A percentile compares a stretch with the other conserved stretches of the same genome.
Conservation (phyloP, 1,284 basidiomycete species). For the Ceratobasidium sp. region DNA sequence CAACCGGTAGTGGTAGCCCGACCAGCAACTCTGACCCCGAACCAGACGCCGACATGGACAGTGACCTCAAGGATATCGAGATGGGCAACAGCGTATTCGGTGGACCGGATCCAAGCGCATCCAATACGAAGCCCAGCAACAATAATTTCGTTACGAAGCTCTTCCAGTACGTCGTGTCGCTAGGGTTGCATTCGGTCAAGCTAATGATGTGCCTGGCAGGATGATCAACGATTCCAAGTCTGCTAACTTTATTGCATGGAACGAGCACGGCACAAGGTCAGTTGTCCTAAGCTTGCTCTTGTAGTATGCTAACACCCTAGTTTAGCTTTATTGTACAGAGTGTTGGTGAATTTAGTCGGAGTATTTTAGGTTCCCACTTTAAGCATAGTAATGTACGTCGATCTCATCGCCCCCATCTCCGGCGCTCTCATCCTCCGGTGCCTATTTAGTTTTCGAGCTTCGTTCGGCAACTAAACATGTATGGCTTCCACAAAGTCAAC, state of each 20-base stretch:
- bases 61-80: conserved; percentile 32
- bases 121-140: conserved; percentile 25
- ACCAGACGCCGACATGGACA: conserved; percentile 36
- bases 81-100: conserved; percentile 16
- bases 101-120: conserved; percentile 11
- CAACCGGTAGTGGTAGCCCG: conserved; percentile 29
- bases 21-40: conserved; percentile 25
- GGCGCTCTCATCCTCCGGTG: conserved; percentile 1
- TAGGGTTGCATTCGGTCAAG: conserved; percentile 1
- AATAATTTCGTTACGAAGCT: conserved; percentile 86
- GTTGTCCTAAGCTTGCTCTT: conserved; percentile 18
- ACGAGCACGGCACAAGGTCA: conserved; percentile 73
- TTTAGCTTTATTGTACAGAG: conserved; percentile 79
- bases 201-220: conserved; percentile 51
- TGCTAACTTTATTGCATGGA: conserved; percentile 78
- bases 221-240: conserved; percentile 84
- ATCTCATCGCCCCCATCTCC: conserved; percentile 4
- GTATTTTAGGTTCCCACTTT: conserved; percentile 80
- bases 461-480: conserved; percentile 91
- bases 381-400: conserved; percentile 80
- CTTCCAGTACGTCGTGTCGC: conserved; percentile 67
- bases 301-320: not conserved
- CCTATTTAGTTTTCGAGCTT: conserved; percentile 79
- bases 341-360: conserved; percentile 81
- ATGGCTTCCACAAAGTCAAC: conserved; percentile 85